Conservation (phyloP, 2,329 filamentous ascomycete genomes). For the Trichoderma simmonsii region DNA sequence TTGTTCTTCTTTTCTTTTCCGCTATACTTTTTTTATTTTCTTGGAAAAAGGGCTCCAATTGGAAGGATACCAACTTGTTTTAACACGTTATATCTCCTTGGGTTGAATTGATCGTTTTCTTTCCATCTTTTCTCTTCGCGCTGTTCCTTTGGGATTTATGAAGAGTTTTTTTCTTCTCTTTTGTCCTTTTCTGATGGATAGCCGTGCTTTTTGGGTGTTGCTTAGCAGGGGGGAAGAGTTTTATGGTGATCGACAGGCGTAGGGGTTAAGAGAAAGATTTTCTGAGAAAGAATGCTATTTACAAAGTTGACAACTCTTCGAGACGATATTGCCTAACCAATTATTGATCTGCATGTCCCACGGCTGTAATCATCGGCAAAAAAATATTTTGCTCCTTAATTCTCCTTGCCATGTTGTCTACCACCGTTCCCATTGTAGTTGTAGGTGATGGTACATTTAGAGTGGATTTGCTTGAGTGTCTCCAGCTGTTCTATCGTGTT, state of each 20-base stretch:
- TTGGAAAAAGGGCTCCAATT: slow-evolving; percentile 17
- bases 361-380: too few relatives aligned
- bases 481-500: too few relatives aligned
- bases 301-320: not conserved
- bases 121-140: not conserved
- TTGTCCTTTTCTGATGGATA: not conserved
- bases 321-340: not conserved
- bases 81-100: slow-evolving; percentile 7
- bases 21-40: not conserved
- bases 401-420: too few relatives aligned
- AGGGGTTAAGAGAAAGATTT: slow-evolving; percentile 7
- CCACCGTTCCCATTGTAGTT: too few relatives aligned
- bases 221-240: not conserved
- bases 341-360: not conserved
- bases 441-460: too few relatives aligned
- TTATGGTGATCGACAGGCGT: not conserved
- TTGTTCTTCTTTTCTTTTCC: not conserved
- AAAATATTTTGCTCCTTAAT: too few relatives aligned
- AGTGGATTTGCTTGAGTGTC: too few relatives aligned
- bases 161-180: not conserved
- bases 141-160: not conserved
- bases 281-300: not conserved
- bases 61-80: slow-evolving; percentile 21
- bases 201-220: not conserved
- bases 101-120: slow-evolving; percentile 2